Conservation (phyloP, 306 rosid species). For the Castanea mollissima region DNA sequence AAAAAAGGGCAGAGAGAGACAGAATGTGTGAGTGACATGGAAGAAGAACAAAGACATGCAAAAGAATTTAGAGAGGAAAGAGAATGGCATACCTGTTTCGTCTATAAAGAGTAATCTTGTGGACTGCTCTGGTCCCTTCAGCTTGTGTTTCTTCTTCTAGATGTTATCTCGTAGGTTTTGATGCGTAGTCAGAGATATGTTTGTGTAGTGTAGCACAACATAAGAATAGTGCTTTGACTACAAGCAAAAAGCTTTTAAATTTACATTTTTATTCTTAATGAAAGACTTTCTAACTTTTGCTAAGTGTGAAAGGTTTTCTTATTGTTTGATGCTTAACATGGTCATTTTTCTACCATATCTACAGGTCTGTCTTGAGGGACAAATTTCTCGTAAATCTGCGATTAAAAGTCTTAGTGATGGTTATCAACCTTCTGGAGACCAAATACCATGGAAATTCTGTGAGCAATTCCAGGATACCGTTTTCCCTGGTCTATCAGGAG, state of each 20-base stretch:
- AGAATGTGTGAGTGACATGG: too few relatives aligned
- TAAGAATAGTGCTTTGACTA: background rate
- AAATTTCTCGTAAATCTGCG: constrained; percentile 84
- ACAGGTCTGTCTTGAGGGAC: constrained; percentile 88
- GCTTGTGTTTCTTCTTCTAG: too few relatives aligned
- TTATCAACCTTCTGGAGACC: constrained; percentile 87
- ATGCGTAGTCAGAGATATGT: too few relatives aligned
- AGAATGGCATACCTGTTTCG: too few relatives aligned
- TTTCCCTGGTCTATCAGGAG: constrained; percentile 91
- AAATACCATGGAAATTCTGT: constrained; percentile 93
- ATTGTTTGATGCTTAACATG: constrained; percentile 4
- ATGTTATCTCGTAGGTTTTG: too few relatives aligned
- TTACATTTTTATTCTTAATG: background rate
- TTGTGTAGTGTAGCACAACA: too few relatives aligned
- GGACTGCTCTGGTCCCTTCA: too few relatives aligned
- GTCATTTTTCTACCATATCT: constrained; percentile 8
- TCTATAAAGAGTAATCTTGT: too few relatives aligned
- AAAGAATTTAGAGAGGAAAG: too few relatives aligned
- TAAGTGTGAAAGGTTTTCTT: background rate
- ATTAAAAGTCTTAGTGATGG: constrained; percentile 72
- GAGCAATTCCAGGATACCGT: constrained; percentile 87
- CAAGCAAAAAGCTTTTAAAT: background rate
- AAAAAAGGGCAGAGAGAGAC: too few relatives aligned
- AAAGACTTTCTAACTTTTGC: background rate
- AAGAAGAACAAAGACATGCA: too few relatives aligned